phyloP scores from a whole-genome alignment of 2,329 filamentous ascomycete genomes.

The Ceratocystiopsis minuta region DNA sequence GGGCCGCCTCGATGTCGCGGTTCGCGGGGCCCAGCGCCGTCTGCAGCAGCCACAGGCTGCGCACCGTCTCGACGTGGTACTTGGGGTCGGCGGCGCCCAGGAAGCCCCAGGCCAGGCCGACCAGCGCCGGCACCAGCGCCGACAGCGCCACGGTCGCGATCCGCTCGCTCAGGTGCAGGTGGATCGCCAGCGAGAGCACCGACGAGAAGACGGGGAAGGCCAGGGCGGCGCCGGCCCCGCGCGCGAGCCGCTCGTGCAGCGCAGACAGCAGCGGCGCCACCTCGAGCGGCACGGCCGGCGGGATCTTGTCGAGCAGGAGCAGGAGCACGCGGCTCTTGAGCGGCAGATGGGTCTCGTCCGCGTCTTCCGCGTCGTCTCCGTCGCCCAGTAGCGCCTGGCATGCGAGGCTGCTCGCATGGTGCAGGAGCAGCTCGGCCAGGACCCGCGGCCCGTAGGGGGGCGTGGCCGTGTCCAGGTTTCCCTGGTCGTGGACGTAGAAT shows the following conservation, averaged over 20 bases:
- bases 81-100: constrained; percentile 72
- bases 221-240: constrained; percentile 15
- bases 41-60: constrained; percentile 74
- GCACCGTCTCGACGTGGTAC: constrained; percentile 84
- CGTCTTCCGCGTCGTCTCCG: constrained; percentile 7
- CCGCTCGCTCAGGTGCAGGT: constrained; percentile 35
- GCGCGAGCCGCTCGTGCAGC: constrained; percentile 29
- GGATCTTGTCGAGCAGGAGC: constrained; percentile 35
- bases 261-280: constrained; percentile 30
- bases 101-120: constrained; percentile 60
- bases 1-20: constrained; percentile 63
- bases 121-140: constrained; percentile 47
- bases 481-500: constrained; percentile 55
- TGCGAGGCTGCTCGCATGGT: constrained; percentile 36
- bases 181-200: constrained; percentile 37
- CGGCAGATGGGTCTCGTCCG: constrained; percentile 29
- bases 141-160: constrained; percentile 35
- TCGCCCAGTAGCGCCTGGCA: constrained; percentile 27
- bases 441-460: constrained; percentile 39
- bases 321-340: constrained; percentile 42
- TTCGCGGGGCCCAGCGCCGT: constrained; percentile 46
- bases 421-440: constrained; percentile 44
- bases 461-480: constrained; percentile 43
- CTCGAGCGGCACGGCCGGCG: constrained; percentile 25
- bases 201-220: constrained; percentile 40